These are phyloP conservation scores for Zoysia japonica DNA, from an alignment of 176 grass and related monocot species.

Conservation along the genomic window DNA sequence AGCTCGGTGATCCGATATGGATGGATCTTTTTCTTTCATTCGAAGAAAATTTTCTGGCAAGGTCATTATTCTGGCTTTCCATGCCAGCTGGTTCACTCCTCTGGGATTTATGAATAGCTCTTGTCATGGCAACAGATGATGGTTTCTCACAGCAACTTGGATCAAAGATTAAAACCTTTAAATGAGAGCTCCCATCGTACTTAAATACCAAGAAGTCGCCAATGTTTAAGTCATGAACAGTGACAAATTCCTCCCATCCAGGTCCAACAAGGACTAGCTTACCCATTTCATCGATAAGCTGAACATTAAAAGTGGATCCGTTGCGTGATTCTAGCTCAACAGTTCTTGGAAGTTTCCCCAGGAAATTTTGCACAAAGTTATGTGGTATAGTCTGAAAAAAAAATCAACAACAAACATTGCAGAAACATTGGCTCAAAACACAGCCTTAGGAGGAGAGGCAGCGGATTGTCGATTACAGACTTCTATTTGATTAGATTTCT, in stretches of 20 bases:
- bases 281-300: not conserved
- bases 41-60: not conserved
- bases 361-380: constrained; percentile 25
- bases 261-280: constrained; percentile 26
- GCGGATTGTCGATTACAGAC: not conserved
- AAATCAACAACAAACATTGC: not conserved
- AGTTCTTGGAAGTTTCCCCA: not conserved
- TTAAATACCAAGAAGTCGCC: constrained; percentile 52
- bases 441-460: not conserved
- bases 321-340: constrained; percentile 22
- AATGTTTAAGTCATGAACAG: constrained; percentile 28
- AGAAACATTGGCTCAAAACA: not conserved
- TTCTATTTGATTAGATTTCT: not conserved
- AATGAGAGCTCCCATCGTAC: constrained; percentile 29
- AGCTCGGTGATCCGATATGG: not conserved
- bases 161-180: constrained; percentile 46
- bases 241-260: constrained; percentile 50
- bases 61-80: constrained; percentile 10
- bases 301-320: not conserved
- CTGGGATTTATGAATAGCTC: not conserved
- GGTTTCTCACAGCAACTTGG: constrained; percentile 39
- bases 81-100: not conserved
- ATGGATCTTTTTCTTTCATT: not conserved
- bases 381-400: constrained; percentile 29
- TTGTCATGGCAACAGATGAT: not conserved